These are phyloP conservation scores for Penicillium sp. DNA, from an alignment of 2,329 filamentous ascomycete genomes.

Conservation along the genomic window DNA sequence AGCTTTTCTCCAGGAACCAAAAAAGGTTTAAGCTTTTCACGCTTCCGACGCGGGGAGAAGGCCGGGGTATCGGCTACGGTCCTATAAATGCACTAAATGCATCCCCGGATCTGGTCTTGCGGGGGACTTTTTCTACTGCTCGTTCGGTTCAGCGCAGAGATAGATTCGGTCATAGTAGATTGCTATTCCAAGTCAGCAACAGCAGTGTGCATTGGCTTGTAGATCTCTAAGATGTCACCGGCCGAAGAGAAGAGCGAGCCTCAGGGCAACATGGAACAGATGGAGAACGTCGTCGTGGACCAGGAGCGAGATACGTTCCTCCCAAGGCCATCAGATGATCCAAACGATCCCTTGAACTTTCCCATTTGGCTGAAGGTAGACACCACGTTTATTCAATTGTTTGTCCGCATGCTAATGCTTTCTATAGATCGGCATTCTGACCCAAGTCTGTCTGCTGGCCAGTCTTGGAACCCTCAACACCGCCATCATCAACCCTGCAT, in stretches of 20 bases:
- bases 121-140: no score
- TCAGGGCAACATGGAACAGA: background rate
- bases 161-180: no score
- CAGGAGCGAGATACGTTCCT: background rate
- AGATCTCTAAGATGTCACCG: no score
- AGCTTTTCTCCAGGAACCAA: no score
- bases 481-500: slow-evolving; percentile 30
- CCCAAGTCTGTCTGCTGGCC: slow-evolving; percentile 31
- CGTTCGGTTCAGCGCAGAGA: no score
- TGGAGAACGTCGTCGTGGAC: background rate
- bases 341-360: background rate
- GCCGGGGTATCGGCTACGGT: no score
- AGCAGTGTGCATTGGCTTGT: no score
- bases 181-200: no score
- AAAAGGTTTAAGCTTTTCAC: no score
- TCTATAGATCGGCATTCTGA: background rate
- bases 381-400: background rate
- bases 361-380: background rate
- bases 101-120: no score
- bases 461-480: slow-evolving; percentile 27
- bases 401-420: background rate
- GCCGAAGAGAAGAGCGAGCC: background rate
- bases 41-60: no score
- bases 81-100: no score
- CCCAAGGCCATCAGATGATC: background rate